These are phyloP conservation scores for Populus trichocarpa DNA, from an alignment of 441 rosid species.

Conservation along the genomic window DNA sequence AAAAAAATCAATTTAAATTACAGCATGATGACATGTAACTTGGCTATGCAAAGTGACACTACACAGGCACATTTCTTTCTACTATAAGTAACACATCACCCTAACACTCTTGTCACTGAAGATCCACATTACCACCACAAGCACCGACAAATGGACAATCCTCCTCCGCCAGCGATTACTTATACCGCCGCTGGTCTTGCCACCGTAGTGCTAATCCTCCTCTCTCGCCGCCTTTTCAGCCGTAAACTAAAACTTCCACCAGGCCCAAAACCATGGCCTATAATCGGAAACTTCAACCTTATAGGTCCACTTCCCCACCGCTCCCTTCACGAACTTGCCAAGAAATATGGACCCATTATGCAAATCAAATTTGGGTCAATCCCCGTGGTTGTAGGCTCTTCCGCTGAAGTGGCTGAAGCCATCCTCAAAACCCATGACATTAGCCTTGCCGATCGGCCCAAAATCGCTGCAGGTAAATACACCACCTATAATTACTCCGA, in stretches of 20 bases:
- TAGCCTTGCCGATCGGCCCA: slow-evolving; percentile 38
- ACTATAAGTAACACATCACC: neutral
- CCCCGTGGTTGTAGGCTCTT: slow-evolving; percentile 48
- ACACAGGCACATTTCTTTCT: neutral
- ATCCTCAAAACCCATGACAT: slow-evolving; percentile 52
- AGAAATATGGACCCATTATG: slow-evolving; percentile 43
- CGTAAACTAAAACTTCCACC: slow-evolving; percentile 43
- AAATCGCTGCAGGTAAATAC: slow-evolving; percentile 40
- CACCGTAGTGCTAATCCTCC: neutral
- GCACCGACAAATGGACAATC: neutral
- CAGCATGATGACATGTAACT: neutral
- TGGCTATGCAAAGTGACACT: neutral
- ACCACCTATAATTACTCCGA: slow-evolving; percentile 45
- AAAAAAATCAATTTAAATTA: no score
- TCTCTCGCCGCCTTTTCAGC: neutral
- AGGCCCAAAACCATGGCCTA: slow-evolving; percentile 51
- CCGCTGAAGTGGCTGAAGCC: slow-evolving; percentile 42
- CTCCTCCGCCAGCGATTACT: neutral
- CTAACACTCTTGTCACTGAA: neutral
- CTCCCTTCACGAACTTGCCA: slow-evolving; percentile 36
- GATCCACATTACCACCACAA: neutral
- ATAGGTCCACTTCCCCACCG: slow-evolving; percentile 44
- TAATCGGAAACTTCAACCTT: slow-evolving; percentile 58
- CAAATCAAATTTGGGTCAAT: slow-evolving; percentile 42
- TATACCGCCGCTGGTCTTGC: neutral